Conservation (phyloP, 371 early-diverging fungal genomes). For the Apophysomyces sp. region DNA sequence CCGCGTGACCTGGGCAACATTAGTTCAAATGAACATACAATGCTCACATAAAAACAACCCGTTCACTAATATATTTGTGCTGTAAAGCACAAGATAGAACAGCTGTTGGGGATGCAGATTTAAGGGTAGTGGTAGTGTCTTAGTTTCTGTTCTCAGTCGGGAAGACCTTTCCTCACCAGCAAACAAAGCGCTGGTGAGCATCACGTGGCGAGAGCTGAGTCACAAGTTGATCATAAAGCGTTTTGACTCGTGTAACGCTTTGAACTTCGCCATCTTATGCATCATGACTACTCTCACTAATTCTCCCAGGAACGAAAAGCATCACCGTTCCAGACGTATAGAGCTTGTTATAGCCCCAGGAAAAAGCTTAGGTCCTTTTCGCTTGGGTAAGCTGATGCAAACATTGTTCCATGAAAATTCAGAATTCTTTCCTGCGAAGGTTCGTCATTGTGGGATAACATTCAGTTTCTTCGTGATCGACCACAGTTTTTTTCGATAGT, state of each 20-base stretch:
- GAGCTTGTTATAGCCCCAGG: constrained; percentile 57
- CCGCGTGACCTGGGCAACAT: no score
- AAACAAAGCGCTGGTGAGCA: no score
- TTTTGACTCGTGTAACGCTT: neutral
- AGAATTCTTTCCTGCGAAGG: constrained; percentile 23
- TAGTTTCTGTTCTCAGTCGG: no score
- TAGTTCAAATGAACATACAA: no score
- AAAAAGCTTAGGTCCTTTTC: constrained; percentile 57
- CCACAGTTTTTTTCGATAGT: constrained; percentile 58
- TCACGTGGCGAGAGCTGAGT: no score
- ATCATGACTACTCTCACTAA: constrained; percentile 13
- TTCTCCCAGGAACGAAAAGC: constrained; percentile 17
- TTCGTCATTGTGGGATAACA: constrained; percentile 56
- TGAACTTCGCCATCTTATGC: neutral
- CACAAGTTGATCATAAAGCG: no score
- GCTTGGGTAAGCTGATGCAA: constrained; percentile 38
- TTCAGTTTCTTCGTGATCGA: constrained; percentile 50
- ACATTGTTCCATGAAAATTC: neutral
- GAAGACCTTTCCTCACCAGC: no score
- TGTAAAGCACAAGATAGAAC: no score
- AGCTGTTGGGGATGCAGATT: no score
- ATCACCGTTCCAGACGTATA: constrained; percentile 36
- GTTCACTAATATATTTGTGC: no score
- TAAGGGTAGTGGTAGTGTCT: no score
- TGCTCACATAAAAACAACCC: no score